phyloP scores from a whole-genome alignment of 148 eudicot species.

The Mesembryanthemum crystallinum region DNA sequence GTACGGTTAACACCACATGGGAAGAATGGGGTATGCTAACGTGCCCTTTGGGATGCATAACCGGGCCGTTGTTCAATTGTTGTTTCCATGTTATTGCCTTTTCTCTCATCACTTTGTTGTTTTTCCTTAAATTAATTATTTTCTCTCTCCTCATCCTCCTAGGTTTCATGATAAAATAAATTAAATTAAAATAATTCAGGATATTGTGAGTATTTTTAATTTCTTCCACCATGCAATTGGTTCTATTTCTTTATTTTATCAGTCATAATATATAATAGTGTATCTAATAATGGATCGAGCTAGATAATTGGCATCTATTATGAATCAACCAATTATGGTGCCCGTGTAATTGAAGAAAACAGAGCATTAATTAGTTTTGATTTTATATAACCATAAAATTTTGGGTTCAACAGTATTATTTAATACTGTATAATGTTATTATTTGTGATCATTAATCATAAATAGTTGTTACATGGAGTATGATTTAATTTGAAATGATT shows the following conservation, averaged over 20 bases:
- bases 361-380: background rate
- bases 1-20: slow-evolving; percentile 28
- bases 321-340: background rate
- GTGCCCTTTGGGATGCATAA: slow-evolving; percentile 19
- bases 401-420: background rate
- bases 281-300: slow-evolving; percentile 4
- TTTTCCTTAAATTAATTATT: background rate
- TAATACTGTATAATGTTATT: no score
- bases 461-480: no score
- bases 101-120: background rate
- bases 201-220: background rate
- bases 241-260: background rate
- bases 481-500: no score
- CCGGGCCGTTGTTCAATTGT: slow-evolving; percentile 21
- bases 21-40: slow-evolving; percentile 19
- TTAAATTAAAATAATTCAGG: background rate
- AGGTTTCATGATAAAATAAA: slow-evolving; percentile 7
- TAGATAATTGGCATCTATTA: slow-evolving; percentile 13
- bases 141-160: background rate
- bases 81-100: slow-evolving; percentile 27
- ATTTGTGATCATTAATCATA: background rate
- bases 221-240: background rate
- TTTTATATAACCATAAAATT: no score
- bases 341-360: slow-evolving; percentile 11
- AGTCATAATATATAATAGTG: background rate